These are phyloP conservation scores for Podospora sp. DNA, from an alignment of 495 filamentous ascomycete genomes.

Conservation along the genomic window DNA sequence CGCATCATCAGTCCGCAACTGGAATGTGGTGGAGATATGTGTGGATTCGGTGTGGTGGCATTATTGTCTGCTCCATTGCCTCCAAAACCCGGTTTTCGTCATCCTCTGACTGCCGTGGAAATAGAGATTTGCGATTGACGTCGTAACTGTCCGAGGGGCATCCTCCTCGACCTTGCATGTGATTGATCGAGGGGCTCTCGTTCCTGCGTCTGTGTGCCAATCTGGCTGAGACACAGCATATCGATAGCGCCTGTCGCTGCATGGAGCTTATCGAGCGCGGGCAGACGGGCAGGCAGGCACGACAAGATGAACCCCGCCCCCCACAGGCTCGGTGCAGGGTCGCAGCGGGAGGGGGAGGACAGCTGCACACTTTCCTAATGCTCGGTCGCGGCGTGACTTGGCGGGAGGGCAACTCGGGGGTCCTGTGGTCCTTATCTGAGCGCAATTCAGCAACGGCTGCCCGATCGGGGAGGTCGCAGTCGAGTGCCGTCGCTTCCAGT, in stretches of 20 bases:
- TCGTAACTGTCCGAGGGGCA: not conserved
- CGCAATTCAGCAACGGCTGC: conserved; percentile 22
- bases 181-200: not conserved
- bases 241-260: not conserved
- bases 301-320: not conserved
- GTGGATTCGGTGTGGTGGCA: not conserved
- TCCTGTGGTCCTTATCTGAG: conserved; percentile 2
- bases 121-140: not conserved
- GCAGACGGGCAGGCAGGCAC: not conserved
- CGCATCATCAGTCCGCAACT: not conserved
- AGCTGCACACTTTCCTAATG: not conserved
- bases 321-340: not conserved
- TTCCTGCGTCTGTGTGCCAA: not conserved
- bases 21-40: not conserved
- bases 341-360: not conserved
- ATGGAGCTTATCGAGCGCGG: not conserved
- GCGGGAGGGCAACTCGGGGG: not conserved
- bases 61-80: not conserved
- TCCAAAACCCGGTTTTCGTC: not conserved
- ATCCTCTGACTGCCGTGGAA: not conserved
- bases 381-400: conserved; percentile 9
- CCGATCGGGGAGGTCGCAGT: conserved; percentile 33
- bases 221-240: not conserved
- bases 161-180: not conserved
- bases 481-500: conserved; percentile 18